These are phyloP conservation scores for Penicillium sumatraense DNA, from an alignment of 2,329 filamentous ascomycete genomes.

Conservation along the genomic window DNA sequence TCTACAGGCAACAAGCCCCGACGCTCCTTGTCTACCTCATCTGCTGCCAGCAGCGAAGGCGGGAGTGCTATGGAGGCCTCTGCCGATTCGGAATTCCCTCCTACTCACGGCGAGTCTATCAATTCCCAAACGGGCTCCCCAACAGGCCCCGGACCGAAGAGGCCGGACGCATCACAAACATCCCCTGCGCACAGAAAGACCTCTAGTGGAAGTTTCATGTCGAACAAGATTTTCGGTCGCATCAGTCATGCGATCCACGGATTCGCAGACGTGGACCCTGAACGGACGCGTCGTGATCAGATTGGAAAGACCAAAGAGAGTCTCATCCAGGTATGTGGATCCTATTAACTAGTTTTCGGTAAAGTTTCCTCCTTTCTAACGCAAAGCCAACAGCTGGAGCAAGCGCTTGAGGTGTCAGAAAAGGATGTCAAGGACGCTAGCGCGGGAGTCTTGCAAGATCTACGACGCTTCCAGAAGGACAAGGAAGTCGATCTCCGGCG, in stretches of 20 bases:
- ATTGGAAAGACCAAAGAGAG: slow-evolving; percentile 95
- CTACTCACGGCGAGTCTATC: slow-evolving; percentile 76
- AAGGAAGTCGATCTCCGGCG: slow-evolving; percentile 92
- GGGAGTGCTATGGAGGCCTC: slow-evolving; percentile 73
- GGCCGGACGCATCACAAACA: slow-evolving; percentile 37
- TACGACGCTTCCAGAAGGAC: slow-evolving; percentile 90
- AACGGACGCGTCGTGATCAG: slow-evolving; percentile 86
- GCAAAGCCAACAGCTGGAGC: slow-evolving; percentile 70
- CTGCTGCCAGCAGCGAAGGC: slow-evolving; percentile 51
- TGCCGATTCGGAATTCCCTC: slow-evolving; percentile 92
- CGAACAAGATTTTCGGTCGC: slow-evolving; percentile 89
- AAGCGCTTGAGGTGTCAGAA: slow-evolving; percentile 84
- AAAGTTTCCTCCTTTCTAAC: not conserved
- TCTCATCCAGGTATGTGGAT: slow-evolving; percentile 61
- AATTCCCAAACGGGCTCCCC: slow-evolving; percentile 73
- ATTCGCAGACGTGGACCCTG: slow-evolving; percentile 93
- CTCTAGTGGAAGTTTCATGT: slow-evolving; percentile 86
- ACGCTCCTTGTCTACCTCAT: slow-evolving; percentile 67
- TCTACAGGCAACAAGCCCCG: slow-evolving; percentile 54
- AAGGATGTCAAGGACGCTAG: slow-evolving; percentile 94
- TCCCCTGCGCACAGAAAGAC: slow-evolving; percentile 73
- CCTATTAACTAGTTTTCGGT: not conserved
- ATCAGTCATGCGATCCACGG: slow-evolving; percentile 95
- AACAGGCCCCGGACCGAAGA: slow-evolving; percentile 65
- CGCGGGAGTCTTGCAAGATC: slow-evolving; percentile 81